Evolutionary conservation across 2,329 filamentous ascomycete genomes (phyloP).

Genomic region (Pleoardoris graminearum): DNA sequence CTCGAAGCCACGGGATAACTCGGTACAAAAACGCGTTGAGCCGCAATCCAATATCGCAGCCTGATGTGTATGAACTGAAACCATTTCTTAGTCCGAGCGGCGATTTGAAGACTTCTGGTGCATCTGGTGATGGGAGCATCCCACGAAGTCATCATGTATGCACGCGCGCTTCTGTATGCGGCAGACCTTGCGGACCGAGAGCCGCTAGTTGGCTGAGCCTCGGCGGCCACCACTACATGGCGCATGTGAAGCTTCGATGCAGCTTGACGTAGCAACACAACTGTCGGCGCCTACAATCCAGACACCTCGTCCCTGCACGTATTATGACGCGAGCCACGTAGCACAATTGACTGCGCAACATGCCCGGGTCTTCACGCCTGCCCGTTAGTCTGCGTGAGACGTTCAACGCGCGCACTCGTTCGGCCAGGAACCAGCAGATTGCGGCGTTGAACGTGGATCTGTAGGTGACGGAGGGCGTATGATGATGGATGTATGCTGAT

Average conservation of each 20-base stretch:
- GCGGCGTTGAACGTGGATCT: constrained; percentile 68
- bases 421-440: constrained; percentile 58
- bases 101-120: too few relatives aligned
- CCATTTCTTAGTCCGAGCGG: too few relatives aligned
- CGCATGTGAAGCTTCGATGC: neutral
- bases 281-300: too few relatives aligned
- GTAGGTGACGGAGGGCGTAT: constrained; percentile 51
- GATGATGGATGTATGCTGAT: neutral
- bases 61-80: too few relatives aligned
- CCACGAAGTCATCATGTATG: too few relatives aligned
- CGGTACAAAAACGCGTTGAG: too few relatives aligned
- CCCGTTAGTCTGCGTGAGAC: constrained; percentile 71
- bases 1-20: too few relatives aligned
- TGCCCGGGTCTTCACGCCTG: constrained; percentile 67
- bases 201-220: too few relatives aligned
- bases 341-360: constrained; percentile 15
- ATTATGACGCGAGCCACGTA: constrained; percentile 11
- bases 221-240: neutral
- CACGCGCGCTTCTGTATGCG: too few relatives aligned
- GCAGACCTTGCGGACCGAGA: too few relatives aligned
- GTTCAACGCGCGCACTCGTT: constrained; percentile 63
- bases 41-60: too few relatives aligned
- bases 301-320: neutral
- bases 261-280: constrained; percentile 14
- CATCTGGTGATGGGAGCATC: too few relatives aligned